Evolutionary conservation across 257 asterid genomes (phyloP).

Genomic region (Thymus quinquecostatus): DNA sequence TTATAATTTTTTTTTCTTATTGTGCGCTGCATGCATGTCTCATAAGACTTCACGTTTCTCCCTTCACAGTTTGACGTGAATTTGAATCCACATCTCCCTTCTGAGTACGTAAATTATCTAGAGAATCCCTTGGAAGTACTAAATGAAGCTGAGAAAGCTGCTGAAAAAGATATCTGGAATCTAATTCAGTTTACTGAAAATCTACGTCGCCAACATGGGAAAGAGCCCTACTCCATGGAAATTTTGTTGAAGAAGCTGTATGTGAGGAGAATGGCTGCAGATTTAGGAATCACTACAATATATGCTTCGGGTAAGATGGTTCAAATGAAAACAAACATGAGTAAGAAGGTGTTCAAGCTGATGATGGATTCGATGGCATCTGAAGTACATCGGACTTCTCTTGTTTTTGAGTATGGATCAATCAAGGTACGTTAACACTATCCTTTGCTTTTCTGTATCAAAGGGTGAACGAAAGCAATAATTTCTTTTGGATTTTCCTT

Average conservation of each 20-base stretch:
- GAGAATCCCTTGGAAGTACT: slow-evolving; percentile 89
- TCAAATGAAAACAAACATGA: slow-evolving; percentile 86
- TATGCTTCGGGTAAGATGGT: slow-evolving; percentile 80
- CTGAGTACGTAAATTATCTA: slow-evolving; percentile 87
- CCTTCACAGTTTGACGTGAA: slow-evolving; percentile 72
- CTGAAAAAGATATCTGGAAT: slow-evolving; percentile 80
- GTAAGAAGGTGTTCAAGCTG: slow-evolving; percentile 78
- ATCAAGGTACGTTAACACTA: slow-evolving; percentile 60
- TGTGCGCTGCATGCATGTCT: background rate
- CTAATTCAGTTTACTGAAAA: slow-evolving; percentile 84
- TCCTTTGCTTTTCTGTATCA: background rate
- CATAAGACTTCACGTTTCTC: slow-evolving; percentile 20
- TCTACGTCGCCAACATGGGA: slow-evolving; percentile 86
- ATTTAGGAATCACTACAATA: slow-evolving; percentile 77
- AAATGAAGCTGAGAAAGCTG: slow-evolving; percentile 83
- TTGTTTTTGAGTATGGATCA: slow-evolving; percentile 70
- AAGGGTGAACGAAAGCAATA: background rate
- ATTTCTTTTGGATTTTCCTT: slow-evolving; percentile 6
- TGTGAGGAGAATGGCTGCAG: slow-evolving; percentile 96
- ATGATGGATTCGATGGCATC: slow-evolving; percentile 78
- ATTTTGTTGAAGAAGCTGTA: slow-evolving; percentile 88
- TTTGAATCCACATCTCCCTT: slow-evolving; percentile 86
- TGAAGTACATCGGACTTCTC: slow-evolving; percentile 66
- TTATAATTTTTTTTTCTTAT: background rate
- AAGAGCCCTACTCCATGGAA: slow-evolving; percentile 97